Conservation (phyloP, 768 basidiomycete genomes). For the Termitomyces sp. region DNA sequence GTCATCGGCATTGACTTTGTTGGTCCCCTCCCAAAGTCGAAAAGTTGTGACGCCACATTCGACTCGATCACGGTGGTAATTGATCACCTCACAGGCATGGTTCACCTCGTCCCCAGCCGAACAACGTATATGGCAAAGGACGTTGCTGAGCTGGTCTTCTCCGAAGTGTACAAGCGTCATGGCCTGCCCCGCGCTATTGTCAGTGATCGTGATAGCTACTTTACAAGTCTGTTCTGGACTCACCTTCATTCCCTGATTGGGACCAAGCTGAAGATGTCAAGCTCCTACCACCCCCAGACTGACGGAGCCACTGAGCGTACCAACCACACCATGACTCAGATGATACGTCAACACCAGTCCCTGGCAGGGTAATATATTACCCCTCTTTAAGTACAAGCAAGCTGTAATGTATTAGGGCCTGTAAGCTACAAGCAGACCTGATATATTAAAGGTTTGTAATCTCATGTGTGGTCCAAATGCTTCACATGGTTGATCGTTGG, state of each 20-base stretch:
- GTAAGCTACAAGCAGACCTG: no score
- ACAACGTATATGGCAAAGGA: neutral
- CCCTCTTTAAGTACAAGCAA: no score
- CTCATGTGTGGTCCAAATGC: no score
- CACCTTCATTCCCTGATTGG: neutral
- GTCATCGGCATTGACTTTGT: no score
- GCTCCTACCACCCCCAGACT: neutral
- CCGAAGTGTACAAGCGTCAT: neutral
- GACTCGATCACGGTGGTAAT: neutral
- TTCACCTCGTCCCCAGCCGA: neutral
- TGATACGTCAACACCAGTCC: neutral
- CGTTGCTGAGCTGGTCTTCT: neutral
- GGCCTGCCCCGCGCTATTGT: neutral
- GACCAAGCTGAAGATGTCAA: neutral
- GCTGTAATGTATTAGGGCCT: no score
- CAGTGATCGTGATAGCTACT: neutral
- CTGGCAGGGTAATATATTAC: no score
- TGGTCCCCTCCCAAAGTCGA: no score
- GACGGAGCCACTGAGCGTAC: neutral
- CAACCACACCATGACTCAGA: neutral
- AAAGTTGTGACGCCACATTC: neutral
- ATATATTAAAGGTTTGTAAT: no score
- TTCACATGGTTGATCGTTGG: no score
- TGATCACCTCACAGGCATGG: neutral
- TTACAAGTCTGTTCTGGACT: neutral